A percentile compares a stretch with the other conserved stretches of the same genome.
These are phyloP conservation scores for Trichomonas vaginalis DNA, from an alignment of 208 protist species.

Conservation along the genomic window DNA sequence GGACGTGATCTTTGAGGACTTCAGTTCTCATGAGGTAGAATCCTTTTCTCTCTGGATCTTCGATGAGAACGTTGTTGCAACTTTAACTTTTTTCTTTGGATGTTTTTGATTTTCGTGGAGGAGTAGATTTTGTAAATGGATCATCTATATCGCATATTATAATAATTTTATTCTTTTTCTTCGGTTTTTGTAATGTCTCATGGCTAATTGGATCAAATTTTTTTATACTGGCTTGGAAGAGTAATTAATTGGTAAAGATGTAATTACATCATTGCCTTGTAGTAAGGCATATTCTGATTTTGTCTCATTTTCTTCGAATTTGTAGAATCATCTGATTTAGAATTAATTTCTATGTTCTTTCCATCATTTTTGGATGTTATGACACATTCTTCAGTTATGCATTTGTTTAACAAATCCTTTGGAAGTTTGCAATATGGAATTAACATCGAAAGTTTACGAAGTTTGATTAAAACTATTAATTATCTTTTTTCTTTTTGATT, in stretches of 20 bases:
- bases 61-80: neutral
- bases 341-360: neutral
- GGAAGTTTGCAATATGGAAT: neutral
- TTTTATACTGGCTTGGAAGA: neutral
- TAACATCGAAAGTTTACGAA: neutral
- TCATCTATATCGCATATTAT: neutral
- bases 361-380: neutral
- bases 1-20: neutral
- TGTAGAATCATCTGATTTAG: neutral
- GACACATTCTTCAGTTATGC: neutral
- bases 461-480: neutral
- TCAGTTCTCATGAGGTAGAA: neutral
- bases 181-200: neutral
- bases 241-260: neutral
- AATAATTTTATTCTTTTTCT: neutral
- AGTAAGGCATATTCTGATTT: neutral
- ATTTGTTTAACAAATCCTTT: neutral
- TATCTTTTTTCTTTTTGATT: neutral
- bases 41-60: neutral
- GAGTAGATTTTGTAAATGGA: neutral
- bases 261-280: neutral
- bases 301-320: neutral
- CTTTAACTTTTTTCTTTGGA: neutral
- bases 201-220: neutral
- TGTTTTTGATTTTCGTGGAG: too few species aligned